Base-by-base conservation (phyloP, 106 monocot species). In the Dendrobium officinale region DNA sequence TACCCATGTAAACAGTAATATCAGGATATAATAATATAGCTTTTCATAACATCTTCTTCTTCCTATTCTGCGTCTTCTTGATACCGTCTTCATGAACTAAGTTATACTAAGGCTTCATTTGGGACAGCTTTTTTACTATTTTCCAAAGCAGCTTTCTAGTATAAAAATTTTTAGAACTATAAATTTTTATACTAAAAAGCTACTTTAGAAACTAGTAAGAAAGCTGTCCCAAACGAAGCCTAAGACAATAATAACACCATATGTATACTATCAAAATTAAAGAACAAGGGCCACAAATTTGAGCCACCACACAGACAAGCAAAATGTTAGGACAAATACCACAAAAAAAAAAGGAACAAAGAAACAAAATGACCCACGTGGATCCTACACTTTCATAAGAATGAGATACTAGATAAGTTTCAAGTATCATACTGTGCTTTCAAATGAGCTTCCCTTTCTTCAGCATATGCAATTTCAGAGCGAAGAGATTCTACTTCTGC, bases 371-470 rank as follows among this genome's bases (percentile, higher is more conserved):
- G 2, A 31, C 2, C 9, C 6, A 27, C 0, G 67, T 67, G 67
- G 67, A 3, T 67, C 24, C 6, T 67, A n/a, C 67, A 56, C 24
- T 67, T 67, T 67, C 40, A 72, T 31, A 72, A 72, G 10, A 72
- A 72, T 72, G 41, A 27, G 2, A 27, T 27, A 29, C 40, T 3
- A 19, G 73, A 42, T 42, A 73, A 40, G 67, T 29, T 67, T 42
- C 13, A 19, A 56, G 42, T 16, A 73, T 73, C 73, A 42, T 73
- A 73, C 96, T 89, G 91, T 51, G 93, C 96, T 86, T 92, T 91
- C 40, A 92, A 73, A 81, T 96, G 87, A 72, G 87, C 83, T 87
- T 92, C 96, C 82, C 90, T 93, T 72, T 96, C 96, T 79, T 96
- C 91, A 56, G 86, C 92, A 75, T 93, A 90, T 66, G 81, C 83